phyloP scores from a whole-genome alignment of 352 stramenopile genomes.

The Pythium periplocum region DNA sequence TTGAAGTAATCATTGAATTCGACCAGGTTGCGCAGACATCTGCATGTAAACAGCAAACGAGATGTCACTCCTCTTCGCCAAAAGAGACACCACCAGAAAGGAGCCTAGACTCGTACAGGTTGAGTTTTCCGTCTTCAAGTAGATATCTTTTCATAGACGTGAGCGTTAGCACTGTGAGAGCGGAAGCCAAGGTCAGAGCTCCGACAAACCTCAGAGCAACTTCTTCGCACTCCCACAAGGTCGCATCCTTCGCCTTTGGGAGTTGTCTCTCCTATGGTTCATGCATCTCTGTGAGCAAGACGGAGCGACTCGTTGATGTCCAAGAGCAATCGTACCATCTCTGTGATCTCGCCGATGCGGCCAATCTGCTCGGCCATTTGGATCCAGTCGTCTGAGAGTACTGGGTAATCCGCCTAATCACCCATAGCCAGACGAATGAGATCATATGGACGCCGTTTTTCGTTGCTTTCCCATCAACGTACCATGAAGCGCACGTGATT shows the following conservation, averaged over 20 bases:
- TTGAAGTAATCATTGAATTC: conserved; percentile 81
- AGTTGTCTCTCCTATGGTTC: conserved; percentile 54
- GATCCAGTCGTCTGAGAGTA: conserved; percentile 86
- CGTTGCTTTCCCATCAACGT: conserved; percentile 4
- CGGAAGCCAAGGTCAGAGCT: too few relatives aligned
- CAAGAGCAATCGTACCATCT: conserved; percentile 43
- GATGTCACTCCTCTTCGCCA: background rate
- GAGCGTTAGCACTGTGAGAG: too few relatives aligned
- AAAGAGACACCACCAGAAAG: background rate
- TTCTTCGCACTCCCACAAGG: conserved; percentile 89
- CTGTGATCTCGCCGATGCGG: conserved; percentile 86
- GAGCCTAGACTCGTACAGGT: conserved; percentile 43
- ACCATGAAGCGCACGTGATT: conserved; percentile 86
- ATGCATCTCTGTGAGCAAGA: background rate
- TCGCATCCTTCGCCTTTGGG: conserved; percentile 80
- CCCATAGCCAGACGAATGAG: background rate
- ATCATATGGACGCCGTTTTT: background rate
- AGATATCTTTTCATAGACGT: conserved; percentile 46
- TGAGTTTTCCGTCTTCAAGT: conserved; percentile 89
- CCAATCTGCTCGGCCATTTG: conserved; percentile 86
- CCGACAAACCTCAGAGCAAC: conserved; percentile 56
- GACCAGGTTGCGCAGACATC: conserved; percentile 75
- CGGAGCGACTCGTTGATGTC: background rate
- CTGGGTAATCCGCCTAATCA: conserved; percentile 67
- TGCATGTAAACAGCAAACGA: conserved; percentile 10